Percentiles rank a stretch among this genome's conserved stretches.
Evolutionary conservation across 192 early-diverging fungal genomes (phyloP).

Genomic region (Radiomyces spectabilis): DNA sequence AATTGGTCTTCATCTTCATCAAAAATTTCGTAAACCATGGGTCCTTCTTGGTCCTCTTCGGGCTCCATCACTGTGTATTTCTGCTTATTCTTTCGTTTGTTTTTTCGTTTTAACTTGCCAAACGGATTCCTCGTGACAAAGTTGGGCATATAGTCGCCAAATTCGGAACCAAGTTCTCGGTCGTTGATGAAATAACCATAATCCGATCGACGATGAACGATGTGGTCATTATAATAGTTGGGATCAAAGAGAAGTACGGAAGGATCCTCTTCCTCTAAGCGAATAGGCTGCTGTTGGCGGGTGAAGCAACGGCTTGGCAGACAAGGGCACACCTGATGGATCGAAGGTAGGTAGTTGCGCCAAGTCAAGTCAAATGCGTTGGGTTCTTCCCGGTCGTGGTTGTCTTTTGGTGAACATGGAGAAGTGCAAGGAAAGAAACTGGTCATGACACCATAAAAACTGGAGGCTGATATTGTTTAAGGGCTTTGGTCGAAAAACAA

Average conservation of each 20-base stretch:
- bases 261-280: slow-evolving; percentile 8
- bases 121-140: slow-evolving; percentile 22
- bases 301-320: slow-evolving; percentile 13
- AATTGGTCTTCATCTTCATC: slow-evolving; percentile 11
- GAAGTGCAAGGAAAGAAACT: no score
- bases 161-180: slow-evolving; percentile 6
- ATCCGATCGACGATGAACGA: no score
- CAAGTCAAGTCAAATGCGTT: slow-evolving; percentile 36
- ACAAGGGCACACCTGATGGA: slow-evolving; percentile 11
- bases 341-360: slow-evolving; percentile 33
- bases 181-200: no score
- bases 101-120: slow-evolving; percentile 13
- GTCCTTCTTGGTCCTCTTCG: background rate
- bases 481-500: no score
- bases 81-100: slow-evolving; percentile 1
- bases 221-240: slow-evolving; percentile 20
- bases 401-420: no score
- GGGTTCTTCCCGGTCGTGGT: no score
- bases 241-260: background rate
- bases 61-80: no score
- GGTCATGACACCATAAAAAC: no score
- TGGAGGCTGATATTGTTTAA: no score
- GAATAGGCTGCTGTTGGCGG: slow-evolving; percentile 12
- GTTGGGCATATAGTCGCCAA: background rate
- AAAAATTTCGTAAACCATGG: slow-evolving; percentile 6